Conservation (phyloP, 805 yeast genomes). For the Ogataea methanolica region DNA sequence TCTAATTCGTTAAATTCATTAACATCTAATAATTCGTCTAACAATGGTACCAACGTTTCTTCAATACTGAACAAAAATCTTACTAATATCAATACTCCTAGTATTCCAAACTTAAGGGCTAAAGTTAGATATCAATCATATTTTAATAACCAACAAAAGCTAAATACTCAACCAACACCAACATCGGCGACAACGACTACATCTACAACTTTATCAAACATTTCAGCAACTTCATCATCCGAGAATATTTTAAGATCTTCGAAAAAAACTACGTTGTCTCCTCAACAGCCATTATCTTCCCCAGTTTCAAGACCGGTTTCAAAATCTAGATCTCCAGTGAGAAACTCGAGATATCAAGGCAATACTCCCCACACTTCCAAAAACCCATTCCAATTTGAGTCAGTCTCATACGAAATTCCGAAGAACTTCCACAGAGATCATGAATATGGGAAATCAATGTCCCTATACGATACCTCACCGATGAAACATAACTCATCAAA, state of each 20-base stretch:
- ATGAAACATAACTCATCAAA: constrained; percentile 2
- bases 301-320: constrained; percentile 11
- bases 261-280: not conserved
- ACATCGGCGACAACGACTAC: constrained; percentile 9
- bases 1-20: constrained; percentile 24
- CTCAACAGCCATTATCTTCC: constrained; percentile 9
- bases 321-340: constrained; percentile 25
- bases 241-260: not conserved
- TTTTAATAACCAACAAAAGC: constrained; percentile 23
- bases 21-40: constrained; percentile 17
- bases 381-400: constrained; percentile 31
- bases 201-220: not conserved
- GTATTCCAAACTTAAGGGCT: constrained; percentile 23
- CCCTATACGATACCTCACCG: constrained; percentile 9
- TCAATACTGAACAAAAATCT: constrained; percentile 7
- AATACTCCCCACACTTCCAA: not conserved
- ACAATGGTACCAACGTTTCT: constrained; percentile 3
- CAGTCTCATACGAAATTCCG: constrained; percentile 29
- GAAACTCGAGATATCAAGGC: constrained; percentile 11
- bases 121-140: constrained; percentile 32
- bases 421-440: constrained; percentile 23
- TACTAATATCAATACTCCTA: constrained; percentile 16
- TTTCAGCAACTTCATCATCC: not conserved
- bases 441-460: constrained; percentile 14
- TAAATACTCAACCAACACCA: constrained; percentile 18